A percentile compares a stretch with the other conserved stretches of the same genome.
These are phyloP conservation scores for Hypoxylon sp. DNA, from an alignment of 2,329 filamentous ascomycete genomes.

Conservation along the genomic window DNA sequence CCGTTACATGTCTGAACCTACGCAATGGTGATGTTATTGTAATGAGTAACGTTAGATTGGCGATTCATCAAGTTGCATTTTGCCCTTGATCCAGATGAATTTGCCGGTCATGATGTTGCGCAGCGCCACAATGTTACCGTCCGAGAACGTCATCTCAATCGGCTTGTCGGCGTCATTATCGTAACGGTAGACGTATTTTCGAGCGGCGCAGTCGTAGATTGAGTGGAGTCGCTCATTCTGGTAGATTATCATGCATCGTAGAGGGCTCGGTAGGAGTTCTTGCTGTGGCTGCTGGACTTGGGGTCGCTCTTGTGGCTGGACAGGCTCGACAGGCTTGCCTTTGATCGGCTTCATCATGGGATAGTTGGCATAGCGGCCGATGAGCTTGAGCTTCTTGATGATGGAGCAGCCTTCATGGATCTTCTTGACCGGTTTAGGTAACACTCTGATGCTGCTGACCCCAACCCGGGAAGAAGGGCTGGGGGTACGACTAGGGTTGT, in stretches of 20 bases:
- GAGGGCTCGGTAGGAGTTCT: neutral
- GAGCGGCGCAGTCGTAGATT: neutral
- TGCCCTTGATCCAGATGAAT: neutral
- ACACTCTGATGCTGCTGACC: neutral
- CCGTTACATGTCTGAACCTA: neutral
- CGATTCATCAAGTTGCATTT: neutral
- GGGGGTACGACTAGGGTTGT: neutral
- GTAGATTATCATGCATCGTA: constrained; percentile 6
- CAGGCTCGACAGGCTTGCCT: too few relatives aligned
- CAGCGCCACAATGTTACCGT: constrained; percentile 5
- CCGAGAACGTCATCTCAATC: constrained; percentile 5
- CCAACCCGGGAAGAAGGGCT: neutral
- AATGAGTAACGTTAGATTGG: neutral
- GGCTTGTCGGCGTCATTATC: constrained; percentile 10
- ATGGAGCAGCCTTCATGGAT: neutral
- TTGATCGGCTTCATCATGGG: neutral
- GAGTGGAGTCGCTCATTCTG: constrained; percentile 20
- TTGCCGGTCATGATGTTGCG: neutral
- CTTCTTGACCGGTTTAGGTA: neutral
- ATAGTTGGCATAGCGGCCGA: neutral
- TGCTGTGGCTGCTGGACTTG: neutral
- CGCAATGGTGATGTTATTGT: neutral
- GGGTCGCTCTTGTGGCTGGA: neutral
- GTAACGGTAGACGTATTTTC: constrained; percentile 14
- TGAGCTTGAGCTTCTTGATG: neutral